Evolutionary conservation across 768 basidiomycete genomes (phyloP).

Genomic region (Amanita polypyramis): DNA sequence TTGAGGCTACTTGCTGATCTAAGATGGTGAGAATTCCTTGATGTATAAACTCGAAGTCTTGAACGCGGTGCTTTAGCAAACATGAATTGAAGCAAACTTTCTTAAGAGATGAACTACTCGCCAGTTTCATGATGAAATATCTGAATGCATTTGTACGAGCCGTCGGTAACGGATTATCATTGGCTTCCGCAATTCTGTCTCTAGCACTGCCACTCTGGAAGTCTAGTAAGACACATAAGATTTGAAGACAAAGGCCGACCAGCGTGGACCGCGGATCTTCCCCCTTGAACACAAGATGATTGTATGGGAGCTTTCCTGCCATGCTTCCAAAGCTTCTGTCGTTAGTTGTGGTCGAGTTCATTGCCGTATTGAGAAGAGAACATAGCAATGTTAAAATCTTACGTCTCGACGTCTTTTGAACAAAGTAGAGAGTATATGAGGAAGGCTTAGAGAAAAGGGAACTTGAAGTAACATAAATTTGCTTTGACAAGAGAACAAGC

Average conservation of each 20-base stretch:
- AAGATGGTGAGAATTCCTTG: slow-evolving; percentile 59
- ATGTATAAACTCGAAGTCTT: slow-evolving; percentile 81
- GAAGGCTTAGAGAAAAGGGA: slow-evolving; percentile 65
- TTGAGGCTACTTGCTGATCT: slow-evolving; percentile 65
- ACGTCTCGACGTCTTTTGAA: slow-evolving; percentile 65
- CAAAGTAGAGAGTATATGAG: slow-evolving; percentile 66
- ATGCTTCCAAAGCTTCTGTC: slow-evolving; percentile 52
- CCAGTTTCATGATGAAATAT: slow-evolving; percentile 87
- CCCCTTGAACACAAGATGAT: slow-evolving; percentile 85
- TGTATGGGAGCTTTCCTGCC: slow-evolving; percentile 77
- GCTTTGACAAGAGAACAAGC: slow-evolving; percentile 79
- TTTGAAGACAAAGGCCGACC: slow-evolving; percentile 66
- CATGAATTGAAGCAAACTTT: slow-evolving; percentile 7
- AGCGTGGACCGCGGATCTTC: slow-evolving; percentile 69
- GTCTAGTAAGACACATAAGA: slow-evolving; percentile 66
- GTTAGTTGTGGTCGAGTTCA: slow-evolving; percentile 51
- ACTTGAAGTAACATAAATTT: slow-evolving; percentile 74
- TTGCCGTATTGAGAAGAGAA: slow-evolving; percentile 84
- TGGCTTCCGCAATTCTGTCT: slow-evolving; percentile 33
- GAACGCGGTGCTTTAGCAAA: slow-evolving; percentile 62
- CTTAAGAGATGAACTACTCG: slow-evolving; percentile 22
- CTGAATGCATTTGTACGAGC: slow-evolving; percentile 79
- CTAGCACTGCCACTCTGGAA: slow-evolving; percentile 71
- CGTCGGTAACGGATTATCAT: slow-evolving; percentile 45
- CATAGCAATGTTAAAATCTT: slow-evolving; percentile 89